These are phyloP conservation scores for Eucalyptus brandiana DNA, from an alignment of 345 rosid species.

Conservation along the genomic window DNA sequence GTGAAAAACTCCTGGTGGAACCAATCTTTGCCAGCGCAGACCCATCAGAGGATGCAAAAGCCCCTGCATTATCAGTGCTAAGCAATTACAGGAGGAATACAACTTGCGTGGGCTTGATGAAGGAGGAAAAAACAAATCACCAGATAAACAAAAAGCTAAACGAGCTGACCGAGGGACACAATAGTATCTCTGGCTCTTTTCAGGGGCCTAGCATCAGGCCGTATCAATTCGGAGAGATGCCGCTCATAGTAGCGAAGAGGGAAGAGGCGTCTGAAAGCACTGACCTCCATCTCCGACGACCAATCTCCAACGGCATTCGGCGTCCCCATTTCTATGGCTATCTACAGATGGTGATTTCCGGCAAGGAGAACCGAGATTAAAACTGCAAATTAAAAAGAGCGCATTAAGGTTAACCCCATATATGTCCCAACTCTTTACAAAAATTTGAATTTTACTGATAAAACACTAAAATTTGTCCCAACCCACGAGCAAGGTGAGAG, in stretches of 20 bases:
- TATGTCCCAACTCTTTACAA: no score
- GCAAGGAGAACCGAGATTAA: no score
- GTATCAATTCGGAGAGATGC: conserved; percentile 65
- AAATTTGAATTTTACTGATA: no score
- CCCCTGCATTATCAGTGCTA: conserved; percentile 21
- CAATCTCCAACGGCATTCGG: conserved; percentile 42
- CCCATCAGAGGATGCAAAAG: conserved; percentile 60
- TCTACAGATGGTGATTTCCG: background rate
- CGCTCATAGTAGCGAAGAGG: conserved; percentile 77
- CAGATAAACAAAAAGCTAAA: background rate
- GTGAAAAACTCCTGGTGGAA: no score
- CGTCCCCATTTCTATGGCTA: conserved; percentile 28
- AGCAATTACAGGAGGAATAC: background rate
- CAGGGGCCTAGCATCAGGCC: conserved; percentile 68
- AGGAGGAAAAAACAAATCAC: background rate
- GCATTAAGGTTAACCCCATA: no score
- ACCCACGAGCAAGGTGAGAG: no score
- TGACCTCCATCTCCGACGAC: background rate
- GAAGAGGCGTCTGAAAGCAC: conserved; percentile 75
- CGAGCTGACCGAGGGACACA: conserved; percentile 51
- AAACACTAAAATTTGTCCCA: no score
- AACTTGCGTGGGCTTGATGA: background rate
- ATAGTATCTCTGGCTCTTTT: conserved; percentile 60
- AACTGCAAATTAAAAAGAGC: no score
- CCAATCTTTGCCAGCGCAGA: conserved; percentile 3